A percentile compares a stretch with the other conserved stretches of the same genome.
Conservation (phyloP, 2,329 filamentous ascomycete species). For the Purpureocillium lavendulum region DNA sequence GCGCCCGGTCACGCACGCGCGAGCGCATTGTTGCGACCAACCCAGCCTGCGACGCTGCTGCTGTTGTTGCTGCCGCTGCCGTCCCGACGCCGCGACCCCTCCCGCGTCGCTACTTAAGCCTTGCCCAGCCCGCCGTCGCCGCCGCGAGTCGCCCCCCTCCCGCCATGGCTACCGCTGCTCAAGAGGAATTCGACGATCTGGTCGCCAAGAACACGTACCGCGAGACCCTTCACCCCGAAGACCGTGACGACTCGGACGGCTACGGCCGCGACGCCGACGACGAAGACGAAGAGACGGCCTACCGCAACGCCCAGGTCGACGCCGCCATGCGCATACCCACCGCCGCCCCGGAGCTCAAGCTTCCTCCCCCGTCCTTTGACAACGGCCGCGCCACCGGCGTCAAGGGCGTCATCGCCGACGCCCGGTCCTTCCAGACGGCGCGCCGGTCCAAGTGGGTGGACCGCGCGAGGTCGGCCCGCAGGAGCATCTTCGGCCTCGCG, state of each 20-base stretch:
- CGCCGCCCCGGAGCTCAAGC: conserved; percentile 42
- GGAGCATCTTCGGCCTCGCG: conserved; percentile 45
- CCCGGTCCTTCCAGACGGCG: conserved; percentile 65
- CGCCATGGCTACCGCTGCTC: conserved; percentile 52
- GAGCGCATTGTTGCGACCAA: not conserved
- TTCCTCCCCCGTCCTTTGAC: conserved; percentile 56
- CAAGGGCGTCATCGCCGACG: conserved; percentile 82
- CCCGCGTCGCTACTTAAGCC: not conserved
- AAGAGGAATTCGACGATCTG: conserved; percentile 59
- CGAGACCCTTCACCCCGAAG: conserved; percentile 47
- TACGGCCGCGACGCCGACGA: conserved; percentile 45
- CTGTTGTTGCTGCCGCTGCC: too few species aligned
- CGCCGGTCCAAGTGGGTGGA: conserved; percentile 46
- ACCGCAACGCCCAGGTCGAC: conserved; percentile 48
- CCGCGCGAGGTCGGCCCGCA: conserved; percentile 42
- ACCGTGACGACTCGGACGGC: conserved; percentile 41
- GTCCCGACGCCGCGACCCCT: not conserved
- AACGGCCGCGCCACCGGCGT: conserved; percentile 68
- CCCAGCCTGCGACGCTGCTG: not conserved
- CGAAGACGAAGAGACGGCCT: conserved; percentile 46
- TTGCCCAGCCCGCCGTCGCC: conserved; percentile 1
- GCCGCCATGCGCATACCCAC: conserved; percentile 58
- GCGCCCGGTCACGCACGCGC: not conserved
- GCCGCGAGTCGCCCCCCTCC: conserved; percentile 7
- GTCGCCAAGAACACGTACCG: conserved; percentile 45